Base-by-base conservation (phyloP, 345 rosid genomes). In the Eucalyptus urophylla region DNA sequence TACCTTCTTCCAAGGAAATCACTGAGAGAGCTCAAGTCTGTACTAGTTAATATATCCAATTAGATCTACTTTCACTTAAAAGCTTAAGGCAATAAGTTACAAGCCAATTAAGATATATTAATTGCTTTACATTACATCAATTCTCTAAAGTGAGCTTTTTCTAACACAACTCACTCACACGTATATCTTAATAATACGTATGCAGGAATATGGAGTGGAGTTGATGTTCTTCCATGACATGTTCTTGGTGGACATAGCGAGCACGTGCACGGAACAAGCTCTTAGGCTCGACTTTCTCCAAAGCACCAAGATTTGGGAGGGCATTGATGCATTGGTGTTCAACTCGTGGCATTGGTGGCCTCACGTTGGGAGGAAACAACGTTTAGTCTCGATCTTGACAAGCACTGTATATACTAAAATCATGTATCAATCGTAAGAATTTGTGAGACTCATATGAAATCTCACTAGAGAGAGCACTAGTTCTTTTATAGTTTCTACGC, bases 321-420 rank as follows among this genome's bases (percentile, higher is more conserved):
- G 88, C 1, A 88, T 87, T 11, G 98, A 96, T 88, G 90, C 94
- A 40, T 90, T 96, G 92, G 86, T 96, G 81, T 97, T 96, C 91
- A 90, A 97, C 85, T 88, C 97, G 14, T 97, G 99, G 99, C 99
- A 97, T 54, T 96, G 99, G 99, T 94, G 99, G 99, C 96, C 96
- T 89, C 99, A 97, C 88, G 92, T 94, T 0, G 96, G 92, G 37
- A 90, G 94, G 87, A 96, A 97, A 88, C 99, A 97, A 90, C 95
- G 97, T 95, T 97, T 91, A 58, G 92, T 29, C 33, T 2, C 3
- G 17, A 29, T 10, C 14, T 58, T 14, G 13, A 15, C 81, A 4
- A 56, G 14, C 50, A 47, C 1, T 87, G 44, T 43, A 9, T 17
- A 16, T 22, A 17, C 43, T 17, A 8, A 17, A 40, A 33, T 69